Conservation (phyloP, 139 green algal genomes). For the Gonium pectorale region DNA sequence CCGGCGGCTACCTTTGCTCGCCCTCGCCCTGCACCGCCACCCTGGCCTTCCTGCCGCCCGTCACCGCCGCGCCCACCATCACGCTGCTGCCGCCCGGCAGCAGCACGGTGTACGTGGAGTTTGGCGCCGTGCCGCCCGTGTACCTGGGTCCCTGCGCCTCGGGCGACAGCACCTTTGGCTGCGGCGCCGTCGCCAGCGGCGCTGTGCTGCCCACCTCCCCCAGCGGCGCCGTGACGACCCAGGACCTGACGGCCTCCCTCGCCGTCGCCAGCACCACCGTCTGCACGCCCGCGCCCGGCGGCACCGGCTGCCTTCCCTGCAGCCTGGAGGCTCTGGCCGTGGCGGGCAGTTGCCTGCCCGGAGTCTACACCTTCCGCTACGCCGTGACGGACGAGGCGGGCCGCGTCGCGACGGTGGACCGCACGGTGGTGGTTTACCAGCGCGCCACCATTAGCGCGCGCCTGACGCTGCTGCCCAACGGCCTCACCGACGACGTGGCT, state of each 20-base stretch:
- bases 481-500: constrained; percentile 1
- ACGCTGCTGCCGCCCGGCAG: constrained; percentile 19
- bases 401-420: background rate
- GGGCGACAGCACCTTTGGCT: background rate
- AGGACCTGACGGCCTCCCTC: background rate
- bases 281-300: background rate
- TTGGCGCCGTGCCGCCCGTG: background rate
- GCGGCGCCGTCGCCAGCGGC: constrained; percentile 19
- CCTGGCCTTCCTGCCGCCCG: background rate
- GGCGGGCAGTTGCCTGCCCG: constrained; percentile 34
- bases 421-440: constrained; percentile 43
- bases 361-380: constrained; percentile 43
- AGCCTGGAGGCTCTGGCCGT: constrained; percentile 32
- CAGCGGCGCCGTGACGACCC: background rate
- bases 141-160: constrained; percentile 41
- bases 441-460: background rate
- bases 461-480: background rate
- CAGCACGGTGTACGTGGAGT: constrained; percentile 35
- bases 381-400: constrained; percentile 25
- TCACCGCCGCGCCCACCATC: background rate
- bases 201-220: background rate
- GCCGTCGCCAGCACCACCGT: constrained; percentile 8
- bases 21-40: constrained; percentile 2
- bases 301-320: constrained; percentile 9
- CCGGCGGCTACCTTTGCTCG: constrained; percentile 29